A percentile compares a stretch with the other conserved stretches of the same genome.
These are phyloP conservation scores for Phytopythium oedochilum DNA, from an alignment of 352 stramenopile genomes.

Conservation along the genomic window DNA sequence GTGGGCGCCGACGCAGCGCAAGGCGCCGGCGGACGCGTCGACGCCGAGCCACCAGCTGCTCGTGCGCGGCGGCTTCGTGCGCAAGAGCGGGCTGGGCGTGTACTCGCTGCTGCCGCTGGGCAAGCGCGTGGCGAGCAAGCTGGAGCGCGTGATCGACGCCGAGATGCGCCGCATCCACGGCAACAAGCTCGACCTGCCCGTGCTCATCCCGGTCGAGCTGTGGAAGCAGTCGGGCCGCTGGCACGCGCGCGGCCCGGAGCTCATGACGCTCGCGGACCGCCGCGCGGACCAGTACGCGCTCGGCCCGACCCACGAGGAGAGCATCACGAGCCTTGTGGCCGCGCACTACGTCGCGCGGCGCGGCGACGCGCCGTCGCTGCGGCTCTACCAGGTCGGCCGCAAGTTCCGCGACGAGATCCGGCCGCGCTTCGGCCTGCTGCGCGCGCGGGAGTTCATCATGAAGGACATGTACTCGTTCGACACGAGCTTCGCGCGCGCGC, in stretches of 20 bases:
- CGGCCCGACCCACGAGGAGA: slow-evolving; percentile 82
- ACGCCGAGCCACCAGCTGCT: slow-evolving; percentile 84
- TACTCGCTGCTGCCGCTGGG: slow-evolving; percentile 80
- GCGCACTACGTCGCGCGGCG: slow-evolving; percentile 38
- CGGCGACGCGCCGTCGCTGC: slow-evolving; percentile 37
- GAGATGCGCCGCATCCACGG: slow-evolving; percentile 77
- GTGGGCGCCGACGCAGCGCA: slow-evolving; percentile 75
- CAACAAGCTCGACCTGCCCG: slow-evolving; percentile 80
- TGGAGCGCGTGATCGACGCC: slow-evolving; percentile 81
- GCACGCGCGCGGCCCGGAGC: slow-evolving; percentile 75
- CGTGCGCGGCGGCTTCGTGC: slow-evolving; percentile 80
- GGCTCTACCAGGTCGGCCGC: slow-evolving; percentile 83
- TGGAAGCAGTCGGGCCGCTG: slow-evolving; percentile 84
- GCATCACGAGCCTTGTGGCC: slow-evolving; percentile 76
- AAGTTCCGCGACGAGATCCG: slow-evolving; percentile 90
- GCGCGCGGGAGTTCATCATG: slow-evolving; percentile 87
- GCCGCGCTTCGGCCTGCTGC: slow-evolving; percentile 76
- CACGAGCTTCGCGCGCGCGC: slow-evolving; percentile 41
- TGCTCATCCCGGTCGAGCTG: slow-evolving; percentile 68
- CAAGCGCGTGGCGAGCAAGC: slow-evolving; percentile 60
- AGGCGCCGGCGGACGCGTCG: slow-evolving; percentile 71
- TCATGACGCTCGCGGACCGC: slow-evolving; percentile 80
- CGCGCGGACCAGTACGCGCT: slow-evolving; percentile 62
- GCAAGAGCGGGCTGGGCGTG: slow-evolving; percentile 77
- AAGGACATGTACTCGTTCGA: slow-evolving; percentile 93